Conservation (phyloP, 306 rosid species). For the Sesbania bispinosa region DNA sequence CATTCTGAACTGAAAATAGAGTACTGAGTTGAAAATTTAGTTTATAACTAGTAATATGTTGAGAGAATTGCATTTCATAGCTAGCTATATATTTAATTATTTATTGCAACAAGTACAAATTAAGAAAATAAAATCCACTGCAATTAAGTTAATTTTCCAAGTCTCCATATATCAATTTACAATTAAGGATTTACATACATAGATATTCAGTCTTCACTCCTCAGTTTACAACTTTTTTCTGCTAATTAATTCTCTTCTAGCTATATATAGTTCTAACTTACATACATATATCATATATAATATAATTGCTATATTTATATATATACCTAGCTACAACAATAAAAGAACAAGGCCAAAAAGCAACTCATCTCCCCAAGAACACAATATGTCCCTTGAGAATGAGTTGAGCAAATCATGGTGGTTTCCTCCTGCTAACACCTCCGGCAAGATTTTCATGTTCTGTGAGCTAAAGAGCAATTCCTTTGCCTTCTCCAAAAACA, state of each 20-base stretch:
- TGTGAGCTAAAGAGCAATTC: slow-evolving; percentile 32
- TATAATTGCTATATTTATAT: no score
- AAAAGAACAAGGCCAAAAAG: slow-evolving; percentile 46
- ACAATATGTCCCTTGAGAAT: slow-evolving; percentile 28
- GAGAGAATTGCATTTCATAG: no score
- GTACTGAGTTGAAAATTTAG: no score
- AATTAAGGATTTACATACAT: slow-evolving; percentile 23
- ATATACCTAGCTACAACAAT: slow-evolving; percentile 11
- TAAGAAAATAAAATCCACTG: no score
- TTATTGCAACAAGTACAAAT: no score
- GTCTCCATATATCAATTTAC: not conserved
- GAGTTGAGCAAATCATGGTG: slow-evolving; percentile 24
- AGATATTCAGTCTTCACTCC: not conserved
- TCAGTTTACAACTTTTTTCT: not conserved
- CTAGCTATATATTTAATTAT: no score
- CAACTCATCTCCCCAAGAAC: slow-evolving; percentile 35
- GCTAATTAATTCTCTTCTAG: not conserved
- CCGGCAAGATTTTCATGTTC: slow-evolving; percentile 34
- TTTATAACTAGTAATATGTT: no score
- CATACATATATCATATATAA: no score
- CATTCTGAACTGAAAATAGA: no score
- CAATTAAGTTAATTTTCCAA: not conserved
- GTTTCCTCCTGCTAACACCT: slow-evolving; percentile 13
- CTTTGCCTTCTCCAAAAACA: slow-evolving; percentile 37
- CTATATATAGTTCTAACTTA: no score